Evolutionary conservation across 1,284 basidiomycete genomes (phyloP).

Genomic region (Ganoderma boninense): DNA sequence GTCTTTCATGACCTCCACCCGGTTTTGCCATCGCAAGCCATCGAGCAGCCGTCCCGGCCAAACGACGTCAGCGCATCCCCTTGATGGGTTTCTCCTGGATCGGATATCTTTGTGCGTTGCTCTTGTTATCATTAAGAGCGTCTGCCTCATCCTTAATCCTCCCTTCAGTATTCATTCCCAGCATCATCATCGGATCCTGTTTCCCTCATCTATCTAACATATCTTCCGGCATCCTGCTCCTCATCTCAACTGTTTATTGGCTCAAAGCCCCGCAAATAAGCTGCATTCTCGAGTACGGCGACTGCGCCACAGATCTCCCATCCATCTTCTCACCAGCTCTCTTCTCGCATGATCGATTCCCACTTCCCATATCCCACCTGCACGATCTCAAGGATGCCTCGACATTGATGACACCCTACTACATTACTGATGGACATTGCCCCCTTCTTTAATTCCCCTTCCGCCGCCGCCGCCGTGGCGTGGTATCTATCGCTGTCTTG

Average conservation of each 20-base stretch:
- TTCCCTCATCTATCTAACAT: conserved; percentile 24
- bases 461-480: conserved; percentile 23
- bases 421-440: conserved; percentile 24
- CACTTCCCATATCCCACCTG: conserved; percentile 14
- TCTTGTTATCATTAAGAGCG: conserved; percentile 1
- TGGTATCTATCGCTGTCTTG: conserved; percentile 27
- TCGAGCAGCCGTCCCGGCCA: conserved; percentile 23
- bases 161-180: conserved; percentile 17
- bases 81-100: conserved; percentile 12
- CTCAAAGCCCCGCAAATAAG: conserved; percentile 25
- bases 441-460: conserved; percentile 22
- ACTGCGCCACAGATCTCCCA: conserved; percentile 18
- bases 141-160: conserved; percentile 10
- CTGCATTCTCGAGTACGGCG: conserved; percentile 23
- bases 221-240: conserved; percentile 13
- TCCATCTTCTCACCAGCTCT: conserved; percentile 22
- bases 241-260: conserved; percentile 31
- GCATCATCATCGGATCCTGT: conserved; percentile 11
- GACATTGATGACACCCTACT: background rate
- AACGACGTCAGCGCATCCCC: conserved; percentile 16
- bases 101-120: background rate
- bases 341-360: conserved; percentile 2
- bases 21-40: conserved; percentile 29
- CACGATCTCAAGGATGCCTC: conserved; percentile 19
- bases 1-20: conserved; percentile 38